These are phyloP conservation scores for Hypoxylon trugodes DNA, from an alignment of 495 filamentous ascomycete genomes.

Conservation along the genomic window DNA sequence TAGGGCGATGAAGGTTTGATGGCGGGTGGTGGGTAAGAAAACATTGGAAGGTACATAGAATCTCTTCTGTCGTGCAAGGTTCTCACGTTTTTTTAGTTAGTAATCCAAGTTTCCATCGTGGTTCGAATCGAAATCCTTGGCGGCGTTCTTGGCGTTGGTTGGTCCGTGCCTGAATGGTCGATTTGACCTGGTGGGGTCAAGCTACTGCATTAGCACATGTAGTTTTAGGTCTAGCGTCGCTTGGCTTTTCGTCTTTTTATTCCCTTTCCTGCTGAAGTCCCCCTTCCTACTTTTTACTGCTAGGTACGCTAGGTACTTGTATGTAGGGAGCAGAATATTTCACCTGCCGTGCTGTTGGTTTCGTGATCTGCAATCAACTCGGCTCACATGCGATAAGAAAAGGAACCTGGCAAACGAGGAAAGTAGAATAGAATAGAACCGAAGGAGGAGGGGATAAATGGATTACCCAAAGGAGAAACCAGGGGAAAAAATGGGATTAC, in stretches of 20 bases:
- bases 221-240: slow-evolving; percentile 29
- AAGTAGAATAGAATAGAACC: slow-evolving; percentile 3
- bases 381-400: slow-evolving; percentile 12
- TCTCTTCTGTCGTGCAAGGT: slow-evolving; percentile 38
- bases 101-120: slow-evolving; percentile 37
- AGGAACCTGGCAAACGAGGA: slow-evolving; percentile 3
- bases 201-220: slow-evolving; percentile 31
- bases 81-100: slow-evolving; percentile 40
- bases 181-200: slow-evolving; percentile 28
- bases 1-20: neutral
- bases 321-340: too few species aligned
- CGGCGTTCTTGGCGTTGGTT: slow-evolving; percentile 38
- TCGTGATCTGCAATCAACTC: neutral
- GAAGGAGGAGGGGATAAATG: neutral
- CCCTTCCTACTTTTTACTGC: slow-evolving; percentile 4
- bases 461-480: neutral
- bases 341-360: slow-evolving; percentile 3
- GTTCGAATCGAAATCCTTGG: slow-evolving; percentile 43
- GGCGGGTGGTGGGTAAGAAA: neutral
- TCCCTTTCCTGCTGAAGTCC: slow-evolving; percentile 4
- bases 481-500: too few species aligned
- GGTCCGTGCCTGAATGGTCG: slow-evolving; percentile 39
- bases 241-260: slow-evolving; percentile 19
- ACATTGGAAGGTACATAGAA: slow-evolving; percentile 11
- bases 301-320: too few species aligned